These are phyloP conservation scores for Podila clonocystis DNA, from an alignment of 192 early-diverging fungal species.

Conservation along the genomic window DNA sequence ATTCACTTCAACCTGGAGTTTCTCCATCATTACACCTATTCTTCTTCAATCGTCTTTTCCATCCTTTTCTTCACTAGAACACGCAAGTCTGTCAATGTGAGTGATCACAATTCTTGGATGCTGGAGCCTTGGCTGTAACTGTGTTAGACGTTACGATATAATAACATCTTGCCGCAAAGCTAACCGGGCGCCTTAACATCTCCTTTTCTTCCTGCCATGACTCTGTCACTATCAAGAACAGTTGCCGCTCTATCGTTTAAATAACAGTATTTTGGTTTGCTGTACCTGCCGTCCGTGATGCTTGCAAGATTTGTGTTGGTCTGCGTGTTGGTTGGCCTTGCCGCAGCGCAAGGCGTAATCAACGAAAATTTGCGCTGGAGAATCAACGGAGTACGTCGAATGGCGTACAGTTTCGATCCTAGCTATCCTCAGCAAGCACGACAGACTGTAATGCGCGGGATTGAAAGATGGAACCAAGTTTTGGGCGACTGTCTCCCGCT, in stretches of 20 bases:
- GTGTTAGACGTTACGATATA: conserved; percentile 10
- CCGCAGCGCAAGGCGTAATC: conserved; percentile 23
- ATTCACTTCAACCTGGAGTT: conserved; percentile 17
- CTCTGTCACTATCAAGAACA: conserved; percentile 23
- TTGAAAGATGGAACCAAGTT: conserved; percentile 33
- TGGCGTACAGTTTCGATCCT: conserved; percentile 29
- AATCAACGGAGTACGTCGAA: conserved; percentile 25
- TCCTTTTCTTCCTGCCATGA: conserved; percentile 18
- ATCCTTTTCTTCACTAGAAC: conserved; percentile 19
- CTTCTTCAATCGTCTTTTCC: conserved; percentile 18
- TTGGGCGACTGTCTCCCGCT: conserved; percentile 32
- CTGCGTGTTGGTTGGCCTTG: conserved; percentile 24
- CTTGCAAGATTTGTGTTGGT: conserved; percentile 19
- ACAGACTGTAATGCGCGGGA: conserved; percentile 19
- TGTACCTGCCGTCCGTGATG: conserved; percentile 17
- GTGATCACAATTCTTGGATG: conserved; percentile 16
- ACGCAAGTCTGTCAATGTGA: conserved; percentile 21
- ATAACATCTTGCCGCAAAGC: conserved; percentile 12
- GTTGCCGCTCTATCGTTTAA: conserved; percentile 6
- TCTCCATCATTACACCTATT: neutral
- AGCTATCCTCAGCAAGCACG: conserved; percentile 30
- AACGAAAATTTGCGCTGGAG: conserved; percentile 32
- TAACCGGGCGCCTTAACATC: conserved; percentile 11
- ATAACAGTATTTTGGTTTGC: conserved; percentile 25
- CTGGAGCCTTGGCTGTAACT: conserved; percentile 3